phyloP scores from a whole-genome alignment of 2,329 filamentous ascomycete species.

The Scytalidium sp. region DNA sequence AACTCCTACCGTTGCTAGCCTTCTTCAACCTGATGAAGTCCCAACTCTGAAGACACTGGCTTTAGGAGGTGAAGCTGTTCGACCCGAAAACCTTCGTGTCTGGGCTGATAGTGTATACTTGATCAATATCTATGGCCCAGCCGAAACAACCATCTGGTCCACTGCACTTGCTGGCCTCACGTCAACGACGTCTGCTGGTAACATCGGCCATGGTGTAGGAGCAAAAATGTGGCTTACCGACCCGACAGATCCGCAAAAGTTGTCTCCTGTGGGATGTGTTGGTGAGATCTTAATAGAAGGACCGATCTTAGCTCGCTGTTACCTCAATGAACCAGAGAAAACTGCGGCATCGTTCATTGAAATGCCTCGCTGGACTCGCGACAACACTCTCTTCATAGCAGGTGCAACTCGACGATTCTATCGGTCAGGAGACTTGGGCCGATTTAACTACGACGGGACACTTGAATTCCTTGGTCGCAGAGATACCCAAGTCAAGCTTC shows the following conservation, averaged over 20 bases:
- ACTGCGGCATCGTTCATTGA: constrained; percentile 11
- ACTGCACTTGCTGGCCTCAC: not conserved
- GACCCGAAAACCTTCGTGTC: constrained; percentile 8
- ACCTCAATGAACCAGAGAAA: constrained; percentile 7
- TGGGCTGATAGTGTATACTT: constrained; percentile 32
- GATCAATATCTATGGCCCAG: constrained; percentile 5
- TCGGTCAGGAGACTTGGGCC: constrained; percentile 52
- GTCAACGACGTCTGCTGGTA: constrained; percentile 1
- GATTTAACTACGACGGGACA: constrained; percentile 45
- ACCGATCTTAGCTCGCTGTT: constrained; percentile 8
- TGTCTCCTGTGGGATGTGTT: constrained; percentile 4
- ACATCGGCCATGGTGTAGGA: constrained; percentile 18
- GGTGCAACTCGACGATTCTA: constrained; percentile 42
- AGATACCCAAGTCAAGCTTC: constrained; percentile 59
- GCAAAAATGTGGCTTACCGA: constrained; percentile 33
- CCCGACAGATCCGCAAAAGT: constrained; percentile 9
- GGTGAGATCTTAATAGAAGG: constrained; percentile 13
- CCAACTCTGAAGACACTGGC: constrained; percentile 19
- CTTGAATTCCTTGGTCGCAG: constrained; percentile 57
- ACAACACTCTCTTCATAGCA: not conserved
- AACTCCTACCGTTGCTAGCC: constrained; percentile 15
- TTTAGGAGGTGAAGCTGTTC: constrained; percentile 15
- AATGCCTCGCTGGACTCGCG: constrained; percentile 1
- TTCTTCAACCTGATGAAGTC: constrained; percentile 30
- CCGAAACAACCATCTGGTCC: not conserved